Conservation (phyloP, 2,329 filamentous ascomycete genomes). For the Chrysoporthe cubensis region DNA sequence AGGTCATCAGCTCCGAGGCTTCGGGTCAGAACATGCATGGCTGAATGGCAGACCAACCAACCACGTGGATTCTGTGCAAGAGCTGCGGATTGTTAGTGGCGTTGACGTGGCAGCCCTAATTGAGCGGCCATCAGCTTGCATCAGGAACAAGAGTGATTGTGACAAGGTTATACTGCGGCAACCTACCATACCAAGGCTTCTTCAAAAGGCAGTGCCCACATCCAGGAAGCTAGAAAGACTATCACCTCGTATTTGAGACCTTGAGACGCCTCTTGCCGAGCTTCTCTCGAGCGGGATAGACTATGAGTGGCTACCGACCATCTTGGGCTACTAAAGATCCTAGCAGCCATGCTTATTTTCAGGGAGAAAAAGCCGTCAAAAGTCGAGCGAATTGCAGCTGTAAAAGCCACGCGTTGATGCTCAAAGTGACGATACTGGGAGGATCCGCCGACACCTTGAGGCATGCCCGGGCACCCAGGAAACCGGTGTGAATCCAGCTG, state of each 20-base stretch:
- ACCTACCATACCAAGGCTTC: neutral
- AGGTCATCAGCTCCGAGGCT: neutral
- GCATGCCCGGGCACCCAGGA: neutral
- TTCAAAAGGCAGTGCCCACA: neutral
- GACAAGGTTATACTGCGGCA: neutral
- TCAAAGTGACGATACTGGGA: neutral
- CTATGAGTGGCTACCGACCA: neutral
- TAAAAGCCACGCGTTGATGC: neutral
- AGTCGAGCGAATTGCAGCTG: neutral
- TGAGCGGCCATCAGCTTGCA: constrained; percentile 22
- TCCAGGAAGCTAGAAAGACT: constrained; percentile 4
- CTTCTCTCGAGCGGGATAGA: neutral
- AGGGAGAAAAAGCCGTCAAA: neutral
- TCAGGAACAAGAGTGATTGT: constrained; percentile 18
- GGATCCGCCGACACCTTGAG: neutral
- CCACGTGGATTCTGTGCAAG: constrained; percentile 1
- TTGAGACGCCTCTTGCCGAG: neutral
- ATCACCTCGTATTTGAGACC: constrained; percentile 18
- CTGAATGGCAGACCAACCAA: constrained; percentile 1
- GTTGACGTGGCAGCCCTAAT: constrained; percentile 21
- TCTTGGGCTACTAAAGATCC: neutral
- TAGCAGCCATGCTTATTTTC: neutral
- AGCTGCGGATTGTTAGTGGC: neutral
- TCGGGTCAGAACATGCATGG: neutral
- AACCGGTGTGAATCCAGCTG: too few species aligned